These are phyloP conservation scores for Salix purpurea DNA, from an alignment of 345 rosid species.

Conservation along the genomic window DNA sequence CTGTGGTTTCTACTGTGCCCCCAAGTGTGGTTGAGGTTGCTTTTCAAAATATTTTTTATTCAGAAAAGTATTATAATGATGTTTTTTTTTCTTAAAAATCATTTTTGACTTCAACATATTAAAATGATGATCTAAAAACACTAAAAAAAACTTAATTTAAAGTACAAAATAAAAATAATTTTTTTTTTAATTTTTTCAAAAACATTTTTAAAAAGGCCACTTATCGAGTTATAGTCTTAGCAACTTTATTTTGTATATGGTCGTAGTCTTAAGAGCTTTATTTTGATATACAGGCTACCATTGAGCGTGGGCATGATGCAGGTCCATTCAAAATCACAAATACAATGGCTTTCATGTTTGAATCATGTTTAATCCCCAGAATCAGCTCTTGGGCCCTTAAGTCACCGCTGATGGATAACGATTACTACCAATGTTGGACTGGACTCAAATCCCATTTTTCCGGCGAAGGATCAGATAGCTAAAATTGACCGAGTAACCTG, in stretches of 20 bases:
- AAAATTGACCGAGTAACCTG: slow-evolving; percentile 4
- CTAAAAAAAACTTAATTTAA: too few relatives aligned
- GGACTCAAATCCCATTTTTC: slow-evolving; percentile 87
- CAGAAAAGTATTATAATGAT: too few relatives aligned
- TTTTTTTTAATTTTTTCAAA: too few relatives aligned
- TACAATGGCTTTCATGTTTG: slow-evolving; percentile 97
- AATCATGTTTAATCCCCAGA: slow-evolving; percentile 82
- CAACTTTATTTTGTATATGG: too few relatives aligned
- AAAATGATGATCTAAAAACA: too few relatives aligned
- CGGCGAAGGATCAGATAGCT: slow-evolving; percentile 11
- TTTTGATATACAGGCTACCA: slow-evolving; percentile 49
- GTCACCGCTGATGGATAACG: slow-evolving; percentile 60
- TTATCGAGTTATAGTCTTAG: too few relatives aligned
- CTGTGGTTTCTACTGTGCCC: background rate
- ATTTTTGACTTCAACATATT: too few relatives aligned
- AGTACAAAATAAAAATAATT: too few relatives aligned
- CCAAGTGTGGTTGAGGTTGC: background rate
- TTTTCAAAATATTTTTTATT: too few relatives aligned
- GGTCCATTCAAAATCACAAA: slow-evolving; percentile 58
- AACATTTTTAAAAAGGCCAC: too few relatives aligned
- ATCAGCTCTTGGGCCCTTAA: slow-evolving; percentile 82
- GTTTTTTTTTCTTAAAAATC: too few relatives aligned
- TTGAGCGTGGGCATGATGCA: slow-evolving; percentile 55
- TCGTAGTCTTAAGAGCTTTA: background rate
- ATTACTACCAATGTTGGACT: slow-evolving; percentile 93